Conservation (phyloP, 176 grass and related monocot species). For the Coix lacrymajobi region DNA sequence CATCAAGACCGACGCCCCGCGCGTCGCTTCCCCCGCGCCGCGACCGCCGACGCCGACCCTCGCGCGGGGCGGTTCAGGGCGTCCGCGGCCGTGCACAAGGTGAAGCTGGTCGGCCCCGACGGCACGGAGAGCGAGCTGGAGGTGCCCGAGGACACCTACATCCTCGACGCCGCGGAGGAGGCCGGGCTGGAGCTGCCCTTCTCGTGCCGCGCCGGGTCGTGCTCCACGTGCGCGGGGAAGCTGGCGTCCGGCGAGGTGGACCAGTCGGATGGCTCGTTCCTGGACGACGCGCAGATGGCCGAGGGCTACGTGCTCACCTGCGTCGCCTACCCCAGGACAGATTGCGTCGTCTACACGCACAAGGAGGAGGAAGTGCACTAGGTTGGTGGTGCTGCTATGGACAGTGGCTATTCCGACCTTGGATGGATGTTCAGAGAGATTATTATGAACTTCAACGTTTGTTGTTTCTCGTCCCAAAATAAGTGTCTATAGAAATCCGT, state of each 20-base stretch:
- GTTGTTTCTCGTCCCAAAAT: too few relatives aligned
- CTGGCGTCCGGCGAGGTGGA: slow-evolving; percentile 60
- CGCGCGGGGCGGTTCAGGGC: slow-evolving; percentile 15
- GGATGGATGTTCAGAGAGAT: neutral
- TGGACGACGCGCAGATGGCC: slow-evolving; percentile 51
- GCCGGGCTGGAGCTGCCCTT: slow-evolving; percentile 78
- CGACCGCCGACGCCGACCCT: neutral
- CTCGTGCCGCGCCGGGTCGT: slow-evolving; percentile 71
- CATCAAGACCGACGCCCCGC: neutral
- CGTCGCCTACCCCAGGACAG: slow-evolving; percentile 44
- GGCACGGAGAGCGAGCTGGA: slow-evolving; percentile 61
- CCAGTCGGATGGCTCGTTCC: slow-evolving; percentile 82
- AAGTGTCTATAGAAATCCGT: too few relatives aligned
- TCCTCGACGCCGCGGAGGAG: slow-evolving; percentile 59
- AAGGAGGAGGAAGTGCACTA: slow-evolving; percentile 77
- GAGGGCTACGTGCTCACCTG: slow-evolving; percentile 73
- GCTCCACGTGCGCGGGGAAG: slow-evolving; percentile 63
- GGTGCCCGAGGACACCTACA: slow-evolving; percentile 64
- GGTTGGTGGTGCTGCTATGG: neutral
- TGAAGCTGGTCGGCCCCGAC: slow-evolving; percentile 62
- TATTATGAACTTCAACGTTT: too few relatives aligned
- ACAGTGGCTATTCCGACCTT: too few relatives aligned
- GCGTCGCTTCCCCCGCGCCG: neutral
- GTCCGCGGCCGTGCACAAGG: slow-evolving; percentile 45
- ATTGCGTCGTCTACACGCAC: slow-evolving; percentile 74